Conservation (phyloP, 805 yeast genomes). For the Saturnispora zaruensis region DNA sequence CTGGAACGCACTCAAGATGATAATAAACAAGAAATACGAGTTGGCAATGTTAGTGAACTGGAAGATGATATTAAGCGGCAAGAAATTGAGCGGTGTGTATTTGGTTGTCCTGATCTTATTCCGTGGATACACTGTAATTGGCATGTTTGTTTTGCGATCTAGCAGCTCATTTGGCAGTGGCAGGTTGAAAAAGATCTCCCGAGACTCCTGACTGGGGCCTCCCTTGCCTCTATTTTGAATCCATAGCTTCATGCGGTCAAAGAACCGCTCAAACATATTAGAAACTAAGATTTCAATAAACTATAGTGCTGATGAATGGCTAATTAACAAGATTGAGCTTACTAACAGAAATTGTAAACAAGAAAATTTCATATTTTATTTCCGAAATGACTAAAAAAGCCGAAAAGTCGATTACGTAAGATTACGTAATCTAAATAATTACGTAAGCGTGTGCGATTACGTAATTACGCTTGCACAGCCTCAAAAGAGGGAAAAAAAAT, state of each 20-base stretch:
- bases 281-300: not conserved
- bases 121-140: slow-evolving; percentile 34
- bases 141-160: slow-evolving; percentile 46
- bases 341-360: not conserved
- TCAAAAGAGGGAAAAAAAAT: not conserved
- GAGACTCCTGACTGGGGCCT: slow-evolving; percentile 8
- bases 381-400: not conserved
- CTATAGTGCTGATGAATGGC: not conserved
- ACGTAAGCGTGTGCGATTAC: not conserved
- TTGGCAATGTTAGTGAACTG: slow-evolving; percentile 57
- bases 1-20: slow-evolving; percentile 51
- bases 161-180: slow-evolving; percentile 51
- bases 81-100: slow-evolving; percentile 48
- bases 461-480: not conserved
- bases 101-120: slow-evolving; percentile 57
- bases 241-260: slow-evolving; percentile 4
- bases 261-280: slow-evolving; percentile 6
- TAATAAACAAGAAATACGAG: slow-evolving; percentile 45
- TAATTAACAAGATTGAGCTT: not conserved
- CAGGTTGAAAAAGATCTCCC: slow-evolving; percentile 50
- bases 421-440: too few relatives aligned
- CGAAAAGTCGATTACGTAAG: too few relatives aligned
- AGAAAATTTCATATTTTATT: not conserved
- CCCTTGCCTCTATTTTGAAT: not conserved
- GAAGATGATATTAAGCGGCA: slow-evolving; percentile 46